Conservation (phyloP, 306 rosid species). For the Gleditsia sinensis region DNA sequence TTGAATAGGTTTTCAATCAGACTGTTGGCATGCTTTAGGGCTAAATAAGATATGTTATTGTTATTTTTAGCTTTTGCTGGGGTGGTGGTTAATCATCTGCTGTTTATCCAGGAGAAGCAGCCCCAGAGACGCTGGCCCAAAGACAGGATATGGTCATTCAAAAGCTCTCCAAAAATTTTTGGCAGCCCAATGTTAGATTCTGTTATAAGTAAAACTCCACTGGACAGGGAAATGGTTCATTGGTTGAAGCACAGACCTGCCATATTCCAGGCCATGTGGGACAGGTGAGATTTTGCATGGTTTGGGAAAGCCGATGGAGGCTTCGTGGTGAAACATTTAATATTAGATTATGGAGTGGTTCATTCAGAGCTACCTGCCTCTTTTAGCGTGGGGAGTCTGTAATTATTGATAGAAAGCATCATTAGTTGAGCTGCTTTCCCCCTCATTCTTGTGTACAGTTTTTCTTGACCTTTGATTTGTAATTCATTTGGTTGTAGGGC, state of each 20-base stretch:
- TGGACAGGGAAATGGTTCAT: conserved; percentile 92
- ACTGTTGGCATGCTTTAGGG: not conserved
- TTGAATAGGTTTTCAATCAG: not conserved
- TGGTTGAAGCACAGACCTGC: conserved; percentile 94
- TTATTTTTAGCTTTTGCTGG: conserved; percentile 9
- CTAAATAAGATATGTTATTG: not conserved
- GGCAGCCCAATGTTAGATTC: conserved; percentile 98
- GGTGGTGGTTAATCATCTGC: conserved; percentile 25
- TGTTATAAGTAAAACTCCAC: conserved; percentile 53
- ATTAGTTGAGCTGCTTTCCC: conserved; percentile 45
- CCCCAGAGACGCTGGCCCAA: conserved; percentile 92
- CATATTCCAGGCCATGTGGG: conserved; percentile 82
- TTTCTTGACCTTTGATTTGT: conserved; percentile 56
- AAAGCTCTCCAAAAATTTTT: conserved; percentile 62
- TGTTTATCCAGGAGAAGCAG: conserved; percentile 77
- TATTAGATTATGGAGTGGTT: conserved; percentile 53
- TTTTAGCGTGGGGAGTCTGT: conserved; percentile 62
- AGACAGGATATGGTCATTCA: conserved; percentile 93
- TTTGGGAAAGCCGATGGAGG: conserved; percentile 44
- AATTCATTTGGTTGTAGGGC: conserved; percentile 66
- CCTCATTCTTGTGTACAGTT: conserved; percentile 83
- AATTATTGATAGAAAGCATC: conserved; percentile 50
- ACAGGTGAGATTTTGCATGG: conserved; percentile 63
- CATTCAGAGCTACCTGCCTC: conserved; percentile 67
- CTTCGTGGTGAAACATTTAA: conserved; percentile 33